phyloP scores from a whole-genome alignment of 306 rosid genomes.

The Cajanus cajan region DNA sequence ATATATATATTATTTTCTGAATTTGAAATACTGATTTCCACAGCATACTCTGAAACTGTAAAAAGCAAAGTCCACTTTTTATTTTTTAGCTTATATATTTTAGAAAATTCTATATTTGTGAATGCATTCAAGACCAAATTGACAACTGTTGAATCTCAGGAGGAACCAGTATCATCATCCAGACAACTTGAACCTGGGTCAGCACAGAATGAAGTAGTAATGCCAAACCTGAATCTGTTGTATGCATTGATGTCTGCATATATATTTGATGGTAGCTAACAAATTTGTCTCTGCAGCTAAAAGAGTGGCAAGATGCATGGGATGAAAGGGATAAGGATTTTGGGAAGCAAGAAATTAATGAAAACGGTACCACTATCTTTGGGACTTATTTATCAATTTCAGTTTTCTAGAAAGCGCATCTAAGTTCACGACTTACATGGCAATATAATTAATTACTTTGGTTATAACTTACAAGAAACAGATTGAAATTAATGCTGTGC shows the following conservation, averaged over 20 bases:
- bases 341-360: slow-evolving; percentile 47
- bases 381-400: not conserved
- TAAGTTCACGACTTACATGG: slow-evolving; percentile 3
- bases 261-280: slow-evolving; percentile 8
- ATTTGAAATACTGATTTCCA: slow-evolving; percentile 9
- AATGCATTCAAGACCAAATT: slow-evolving; percentile 6
- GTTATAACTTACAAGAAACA: not conserved
- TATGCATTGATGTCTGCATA: not conserved
- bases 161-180: slow-evolving; percentile 55
- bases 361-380: slow-evolving; percentile 45
- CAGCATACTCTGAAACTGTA: not conserved
- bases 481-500: not conserved
- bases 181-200: slow-evolving; percentile 57
- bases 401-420: not conserved
- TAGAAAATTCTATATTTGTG: not conserved
- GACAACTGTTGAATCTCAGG: slow-evolving; percentile 49
- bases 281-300: slow-evolving; percentile 49
- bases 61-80: not conserved
- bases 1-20: not conserved
- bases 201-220: slow-evolving; percentile 53
- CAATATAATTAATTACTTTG: not conserved
- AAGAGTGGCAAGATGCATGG: slow-evolving; percentile 93
- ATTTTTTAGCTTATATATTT: slow-evolving; percentile 1
- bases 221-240: slow-evolving; percentile 11
- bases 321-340: slow-evolving; percentile 55